A percentile compares a stretch with the other conserved stretches of the same genome.
Evolutionary conservation across 1,139 yeast genomes (phyloP).

Genomic region (Taphrina pruni): DNA sequence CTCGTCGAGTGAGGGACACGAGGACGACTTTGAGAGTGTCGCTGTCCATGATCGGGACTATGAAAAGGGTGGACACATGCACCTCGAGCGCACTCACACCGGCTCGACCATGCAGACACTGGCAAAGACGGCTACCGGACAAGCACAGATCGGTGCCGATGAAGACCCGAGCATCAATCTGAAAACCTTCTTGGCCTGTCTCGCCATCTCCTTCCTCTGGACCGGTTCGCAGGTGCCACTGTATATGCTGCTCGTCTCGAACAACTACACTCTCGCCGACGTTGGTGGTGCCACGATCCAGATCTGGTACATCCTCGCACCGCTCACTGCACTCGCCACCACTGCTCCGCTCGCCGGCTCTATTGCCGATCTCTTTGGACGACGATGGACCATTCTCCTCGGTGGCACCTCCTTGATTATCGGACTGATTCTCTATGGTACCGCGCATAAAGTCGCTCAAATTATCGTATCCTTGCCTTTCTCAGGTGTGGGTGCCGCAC

Average conservation of each 20-base stretch:
- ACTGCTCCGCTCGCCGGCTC: slow-evolving; percentile 62
- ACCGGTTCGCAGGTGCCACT: slow-evolving; percentile 40
- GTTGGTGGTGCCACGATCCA: slow-evolving; percentile 34
- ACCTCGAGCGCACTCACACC: slow-evolving; percentile 30
- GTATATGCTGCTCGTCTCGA: slow-evolving; percentile 33
- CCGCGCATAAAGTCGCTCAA: slow-evolving; percentile 24
- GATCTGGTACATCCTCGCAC: slow-evolving; percentile 38
- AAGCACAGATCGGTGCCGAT: slow-evolving; percentile 37
- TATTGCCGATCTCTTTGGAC: slow-evolving; percentile 64
- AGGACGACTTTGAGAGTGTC: not conserved
- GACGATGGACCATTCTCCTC: slow-evolving; percentile 63
- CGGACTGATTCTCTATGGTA: slow-evolving; percentile 62
- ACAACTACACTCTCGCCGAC: slow-evolving; percentile 36
- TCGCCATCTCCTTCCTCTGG: slow-evolving; percentile 40
- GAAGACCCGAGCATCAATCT: slow-evolving; percentile 30
- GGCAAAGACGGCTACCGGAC: slow-evolving; percentile 29
- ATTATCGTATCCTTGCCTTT: slow-evolving; percentile 21
- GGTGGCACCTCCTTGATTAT: slow-evolving; percentile 60
- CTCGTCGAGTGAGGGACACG: slow-evolving; percentile 10
- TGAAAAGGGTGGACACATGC: slow-evolving; percentile 6
- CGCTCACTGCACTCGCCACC: slow-evolving; percentile 33
- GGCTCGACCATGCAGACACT: slow-evolving; percentile 32
- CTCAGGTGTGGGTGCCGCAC: slow-evolving; percentile 35
- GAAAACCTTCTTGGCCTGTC: slow-evolving; percentile 39
- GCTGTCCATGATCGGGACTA: slow-evolving; percentile 5